Evolutionary conservation across 1,284 basidiomycete species (phyloP).

Genomic region (Heterobasidion parviporum): DNA sequence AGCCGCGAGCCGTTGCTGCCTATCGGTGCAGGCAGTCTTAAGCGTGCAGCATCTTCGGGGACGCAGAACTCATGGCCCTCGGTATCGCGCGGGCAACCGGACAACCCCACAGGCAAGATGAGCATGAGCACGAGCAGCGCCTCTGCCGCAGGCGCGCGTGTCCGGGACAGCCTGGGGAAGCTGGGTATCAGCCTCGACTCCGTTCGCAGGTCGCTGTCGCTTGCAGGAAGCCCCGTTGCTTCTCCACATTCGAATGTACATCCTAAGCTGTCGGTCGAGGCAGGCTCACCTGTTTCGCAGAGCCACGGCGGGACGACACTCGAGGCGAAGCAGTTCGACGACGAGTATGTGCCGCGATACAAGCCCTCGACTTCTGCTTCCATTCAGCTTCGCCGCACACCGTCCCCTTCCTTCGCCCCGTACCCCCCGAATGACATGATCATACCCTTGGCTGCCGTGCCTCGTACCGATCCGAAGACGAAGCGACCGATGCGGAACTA

Average conservation of each 20-base stretch:
- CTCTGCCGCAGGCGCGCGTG: constrained; percentile 26
- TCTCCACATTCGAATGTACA: constrained; percentile 3
- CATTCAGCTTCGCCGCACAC: constrained; percentile 5
- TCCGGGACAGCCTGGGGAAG: constrained; percentile 49
- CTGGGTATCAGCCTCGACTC: constrained; percentile 52
- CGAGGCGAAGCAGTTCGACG: constrained; percentile 9
- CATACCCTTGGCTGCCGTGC: constrained; percentile 33
- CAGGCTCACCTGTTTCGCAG: not conserved
- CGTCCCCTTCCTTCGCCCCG: constrained; percentile 6
- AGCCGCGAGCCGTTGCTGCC: constrained; percentile 65
- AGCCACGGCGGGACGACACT: constrained; percentile 7
- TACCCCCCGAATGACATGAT: constrained; percentile 6
- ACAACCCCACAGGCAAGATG: constrained; percentile 14
- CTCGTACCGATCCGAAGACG: constrained; percentile 32
- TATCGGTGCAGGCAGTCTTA: constrained; percentile 20
- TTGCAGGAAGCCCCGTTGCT: constrained; percentile 9
- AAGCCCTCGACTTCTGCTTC: constrained; percentile 6
- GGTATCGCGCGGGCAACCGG: constrained; percentile 19
- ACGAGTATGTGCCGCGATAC: constrained; percentile 6
- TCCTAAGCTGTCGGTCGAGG: not conserved
- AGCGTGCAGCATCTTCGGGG: constrained; percentile 8
- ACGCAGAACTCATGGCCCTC: constrained; percentile 12
- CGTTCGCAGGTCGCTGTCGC: constrained; percentile 15
- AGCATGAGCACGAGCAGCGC: constrained; percentile 15
- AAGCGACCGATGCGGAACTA: constrained; percentile 43